These are phyloP conservation scores for Debaryomycetaceae sp. DNA, from an alignment of 1,139 yeast species.

Conservation along the genomic window DNA sequence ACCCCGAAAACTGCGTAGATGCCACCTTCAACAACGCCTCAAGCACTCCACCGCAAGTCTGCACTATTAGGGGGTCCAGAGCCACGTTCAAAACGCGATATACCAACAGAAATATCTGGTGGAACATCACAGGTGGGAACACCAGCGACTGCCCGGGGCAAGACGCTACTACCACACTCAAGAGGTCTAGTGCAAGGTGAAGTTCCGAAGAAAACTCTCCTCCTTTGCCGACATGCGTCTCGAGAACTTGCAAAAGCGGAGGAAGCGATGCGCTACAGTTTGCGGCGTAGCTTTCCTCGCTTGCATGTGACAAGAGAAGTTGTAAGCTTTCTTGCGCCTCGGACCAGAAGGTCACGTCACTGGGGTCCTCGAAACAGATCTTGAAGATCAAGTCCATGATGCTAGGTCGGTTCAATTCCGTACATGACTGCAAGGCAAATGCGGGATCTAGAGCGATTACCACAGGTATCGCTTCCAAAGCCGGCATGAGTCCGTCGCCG, in stretches of 20 bases:
- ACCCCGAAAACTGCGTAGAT: constrained; percentile 31
- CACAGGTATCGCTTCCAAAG: constrained; percentile 59
- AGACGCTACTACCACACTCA: constrained; percentile 44
- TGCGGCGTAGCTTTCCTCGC: constrained; percentile 30
- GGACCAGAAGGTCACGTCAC: constrained; percentile 58
- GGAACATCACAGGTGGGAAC: constrained; percentile 40
- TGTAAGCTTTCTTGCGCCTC: constrained; percentile 55
- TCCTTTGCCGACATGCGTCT: constrained; percentile 8
- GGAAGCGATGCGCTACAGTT: constrained; percentile 47
- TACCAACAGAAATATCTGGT: constrained; percentile 40
- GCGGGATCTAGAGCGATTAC: constrained; percentile 37
- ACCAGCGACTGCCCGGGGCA: constrained; percentile 27
- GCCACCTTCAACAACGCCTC: constrained; percentile 49
- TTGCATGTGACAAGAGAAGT: constrained; percentile 40
- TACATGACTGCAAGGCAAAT: constrained; percentile 19
- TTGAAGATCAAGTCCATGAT: constrained; percentile 47
- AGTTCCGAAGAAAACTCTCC: constrained; percentile 46
- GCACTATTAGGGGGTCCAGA: constrained; percentile 71
- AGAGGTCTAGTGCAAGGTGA: constrained; percentile 55
- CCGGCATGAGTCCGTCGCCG: constrained; percentile 70
- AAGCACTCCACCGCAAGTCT: constrained; percentile 67
- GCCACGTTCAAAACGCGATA: constrained; percentile 42
- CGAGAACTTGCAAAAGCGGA: constrained; percentile 29
- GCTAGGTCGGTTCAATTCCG: constrained; percentile 8
- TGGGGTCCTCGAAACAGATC: constrained; percentile 63